A percentile compares a stretch with the other conserved stretches of the same genome.
Evolutionary conservation across 2,329 filamentous ascomycete species (phyloP).

Genomic region (Botrytis deweyae): DNA sequence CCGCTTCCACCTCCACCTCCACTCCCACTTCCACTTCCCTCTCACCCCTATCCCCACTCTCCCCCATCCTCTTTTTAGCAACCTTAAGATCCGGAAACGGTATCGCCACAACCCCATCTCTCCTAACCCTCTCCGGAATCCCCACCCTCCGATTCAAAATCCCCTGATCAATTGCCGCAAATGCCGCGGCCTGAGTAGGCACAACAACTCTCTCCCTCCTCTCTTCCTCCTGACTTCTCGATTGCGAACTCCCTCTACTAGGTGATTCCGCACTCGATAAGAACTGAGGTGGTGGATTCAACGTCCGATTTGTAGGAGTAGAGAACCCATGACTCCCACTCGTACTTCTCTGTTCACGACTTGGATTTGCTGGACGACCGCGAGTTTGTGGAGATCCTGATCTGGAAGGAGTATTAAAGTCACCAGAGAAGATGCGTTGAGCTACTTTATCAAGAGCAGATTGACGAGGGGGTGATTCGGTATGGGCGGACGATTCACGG

Average conservation of each 20-base stretch:
- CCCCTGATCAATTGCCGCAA: constrained; percentile 63
- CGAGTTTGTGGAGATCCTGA: constrained; percentile 39
- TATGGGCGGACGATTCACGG: constrained; percentile 47
- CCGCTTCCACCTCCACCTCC: neutral
- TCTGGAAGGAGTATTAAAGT: constrained; percentile 41
- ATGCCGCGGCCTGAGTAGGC: constrained; percentile 55
- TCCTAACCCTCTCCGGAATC: constrained; percentile 41
- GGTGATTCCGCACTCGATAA: constrained; percentile 30
- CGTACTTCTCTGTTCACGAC: constrained; percentile 26
- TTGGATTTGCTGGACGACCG: constrained; percentile 29
- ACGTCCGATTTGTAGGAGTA: constrained; percentile 30
- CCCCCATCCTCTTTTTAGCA: constrained; percentile 42
- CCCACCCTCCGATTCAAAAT: constrained; percentile 57
- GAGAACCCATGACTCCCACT: constrained; percentile 32
- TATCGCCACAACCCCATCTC: constrained; percentile 46
- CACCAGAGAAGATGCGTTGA: constrained; percentile 57
- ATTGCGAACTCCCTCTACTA: constrained; percentile 31
- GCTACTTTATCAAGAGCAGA: constrained; percentile 61
- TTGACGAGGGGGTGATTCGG: constrained; percentile 52
- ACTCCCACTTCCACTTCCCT: neutral
- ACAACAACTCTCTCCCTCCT: constrained; percentile 24
- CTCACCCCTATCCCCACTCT: neutral
- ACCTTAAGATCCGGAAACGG: constrained; percentile 44
- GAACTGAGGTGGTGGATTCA: constrained; percentile 32
- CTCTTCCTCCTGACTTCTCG: constrained; percentile 14